Base-by-base conservation (phyloP, 2,329 filamentous ascomycete genomes). In the Paecilomyces sp. region DNA sequence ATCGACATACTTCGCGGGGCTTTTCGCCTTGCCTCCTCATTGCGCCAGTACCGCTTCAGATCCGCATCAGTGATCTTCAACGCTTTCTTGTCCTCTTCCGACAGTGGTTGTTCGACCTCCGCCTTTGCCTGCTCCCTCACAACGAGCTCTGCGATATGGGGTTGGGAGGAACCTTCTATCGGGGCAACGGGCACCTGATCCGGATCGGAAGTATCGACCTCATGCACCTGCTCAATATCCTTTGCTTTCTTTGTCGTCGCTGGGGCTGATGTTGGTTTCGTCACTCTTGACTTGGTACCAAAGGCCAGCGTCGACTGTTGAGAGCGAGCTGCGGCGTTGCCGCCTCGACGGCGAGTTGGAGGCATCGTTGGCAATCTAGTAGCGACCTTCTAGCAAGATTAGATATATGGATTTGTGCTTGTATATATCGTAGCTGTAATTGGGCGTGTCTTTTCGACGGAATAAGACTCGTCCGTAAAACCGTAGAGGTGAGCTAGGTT, bases 31-130 rank as follows among this genome's bases (percentile, higher is more conserved):
- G 79, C 78, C 78, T 96, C 91, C 65, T 93, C 85, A 11, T 74
- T 74, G 64, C 79, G 80, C 92, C 92, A 97, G 73, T 96, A 97
- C 69, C 80, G 81, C 66, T 83, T 83, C 63, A 97, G 86, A 67
- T 91, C 86, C 55, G 82, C 77, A 59, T 89, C 83, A 7, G 83
- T 84, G 51, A 95, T 76, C 65, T 85, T 83, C 63, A 85, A 80
- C 1, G 91, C 92, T 54, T 61, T 67, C 56, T 67, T 61, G 55
- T 77, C 75, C 56, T 74, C 72, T 52, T 69, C 69, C 1, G 69
- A 72, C 57, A 64, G 64, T 1, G 70, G 72, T 66, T 70, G 68
- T 62, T 66, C 68, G 61, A 64, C 62, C 57, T 70, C 82, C 5
- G 73, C 76, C 61, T 80, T 81, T 6, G 78, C 79, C 69, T 82